Base-by-base conservation (phyloP, 352 stramenopile species). In the Phytophthora gonapodyides region DNA sequence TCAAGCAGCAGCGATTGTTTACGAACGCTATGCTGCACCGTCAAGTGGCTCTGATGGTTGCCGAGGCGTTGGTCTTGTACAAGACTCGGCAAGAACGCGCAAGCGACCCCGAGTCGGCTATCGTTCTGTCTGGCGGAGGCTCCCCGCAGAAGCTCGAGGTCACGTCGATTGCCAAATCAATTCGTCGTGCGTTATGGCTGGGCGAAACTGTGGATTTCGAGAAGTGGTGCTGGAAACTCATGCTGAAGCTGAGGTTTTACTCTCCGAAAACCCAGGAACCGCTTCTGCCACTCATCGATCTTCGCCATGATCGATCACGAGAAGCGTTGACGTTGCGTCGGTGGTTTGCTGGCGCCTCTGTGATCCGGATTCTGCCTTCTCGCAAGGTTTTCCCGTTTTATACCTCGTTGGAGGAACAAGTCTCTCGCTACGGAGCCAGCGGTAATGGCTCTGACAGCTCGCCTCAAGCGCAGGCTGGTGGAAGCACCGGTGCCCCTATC, bases 211-310 rank as follows among this genome's bases (percentile, higher is more conserved):
- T 96, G 9, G 82, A 96, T 60, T 94, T 96, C 45, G 73, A 88
- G 19, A 76, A 83, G 10, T 96, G 87, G 87, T 93, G 84, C 60
- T 96, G 87, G 87, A 86, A 80, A 51, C 44, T 93, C 2, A 88
- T 96, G 61, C 74, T 94, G 1, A 93, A 91, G 58, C 70, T 96
- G 37, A 76, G 80, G 13, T 94, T 96, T 67, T 91, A 96, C 57
- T 91, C 83, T 8, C 80, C 80, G 1, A 72, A 71, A 17, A 83
- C 78, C 1, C 80, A 91, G 21, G 67, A 89, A 30, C 84, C 87
- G 6, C 77, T 92, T 46, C 45, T 94, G 1, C 64, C 71, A 16
- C 69, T 93, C 1, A 89, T 96, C 19, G 73, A 92, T 57, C 65
- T 96, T n/a, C 66, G 74, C 15, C 78, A 79, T 13, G 84, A 94